Evolutionary conservation across 2,329 filamentous ascomycete species (phyloP), one percentile per base, ranked within the genome.

Genomic region (Exophiala sp.): DNA sequence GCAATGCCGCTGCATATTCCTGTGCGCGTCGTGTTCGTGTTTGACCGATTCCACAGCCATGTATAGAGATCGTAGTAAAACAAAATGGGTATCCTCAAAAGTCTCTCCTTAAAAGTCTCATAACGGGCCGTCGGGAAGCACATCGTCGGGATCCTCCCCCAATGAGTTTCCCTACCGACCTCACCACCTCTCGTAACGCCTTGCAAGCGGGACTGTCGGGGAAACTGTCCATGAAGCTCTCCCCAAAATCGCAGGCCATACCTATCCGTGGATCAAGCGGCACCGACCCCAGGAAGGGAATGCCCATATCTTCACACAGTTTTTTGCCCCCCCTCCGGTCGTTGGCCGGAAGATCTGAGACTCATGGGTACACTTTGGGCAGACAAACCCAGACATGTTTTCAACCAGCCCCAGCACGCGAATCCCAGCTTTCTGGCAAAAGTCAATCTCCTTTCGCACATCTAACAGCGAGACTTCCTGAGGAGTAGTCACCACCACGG

Each of bases 381-480:
- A 98, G 46, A 98, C 90, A 62, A 97, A 98, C 2, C 89, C 88
- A 51, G 84, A 88, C 93, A 98, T 98, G 65, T 98, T 98, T 74
- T 98, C 93, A 13, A 95, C 93, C 34, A 98, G 74, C 0, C 93
- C 93, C 2, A 98, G 68, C 5, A 98, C 81, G 41, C 76, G 79
- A 59, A 98, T 97, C 2, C 87, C 88, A 0, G 93, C 93, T 70
- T 98, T 98, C 51, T 83, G 78, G 70, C 94, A 98, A 65, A 98
- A 98, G 64, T 98, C 91, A 51, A 98, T 91, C 69, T 98, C 93
- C 70, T 96, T 97, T 59, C 93, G 77, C 10, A 98, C 93, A 65
- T 98, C 93, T 38, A 98, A 75, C 46, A 98, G 73, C 1, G 85
- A 81, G 14, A 97, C 88, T 69, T 98, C 94, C 67, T 98, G 93